Percentiles rank a stretch among this genome's conserved stretches.
These are phyloP conservation scores for Ophiostoma triangulosporum DNA, from an alignment of 2,329 filamentous ascomycete species.

Conservation along the genomic window DNA sequence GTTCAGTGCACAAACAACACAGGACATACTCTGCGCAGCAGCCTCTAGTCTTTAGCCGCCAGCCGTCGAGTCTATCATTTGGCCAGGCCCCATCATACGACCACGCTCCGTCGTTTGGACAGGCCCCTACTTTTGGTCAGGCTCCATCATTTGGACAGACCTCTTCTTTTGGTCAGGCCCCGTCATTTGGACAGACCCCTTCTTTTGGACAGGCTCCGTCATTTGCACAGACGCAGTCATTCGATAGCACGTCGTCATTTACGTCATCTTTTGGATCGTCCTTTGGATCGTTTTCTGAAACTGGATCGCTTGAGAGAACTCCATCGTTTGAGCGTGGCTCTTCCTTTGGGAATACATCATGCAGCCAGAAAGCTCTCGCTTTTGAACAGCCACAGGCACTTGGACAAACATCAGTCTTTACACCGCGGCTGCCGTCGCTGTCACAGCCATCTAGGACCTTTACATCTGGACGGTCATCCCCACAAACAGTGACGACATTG, in stretches of 20 bases:
- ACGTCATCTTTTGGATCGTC: not conserved
- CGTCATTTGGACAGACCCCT: not conserved
- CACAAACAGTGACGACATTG: not conserved
- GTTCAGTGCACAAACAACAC: not conserved
- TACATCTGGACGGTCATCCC: not conserved
- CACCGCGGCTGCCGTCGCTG: not conserved
- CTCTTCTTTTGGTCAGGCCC: not conserved
- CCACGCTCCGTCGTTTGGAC: not conserved
- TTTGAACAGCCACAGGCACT: not conserved
- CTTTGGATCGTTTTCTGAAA: not conserved
- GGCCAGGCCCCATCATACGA: not conserved
- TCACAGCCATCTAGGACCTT: not conserved
- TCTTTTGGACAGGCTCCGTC: not conserved
- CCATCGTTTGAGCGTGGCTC: not conserved
- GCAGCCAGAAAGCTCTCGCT: not conserved
- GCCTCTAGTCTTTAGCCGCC: not conserved
- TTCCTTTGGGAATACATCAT: not conserved
- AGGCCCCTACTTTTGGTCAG: not conserved
- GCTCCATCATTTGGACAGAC: not conserved
- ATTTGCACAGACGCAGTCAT: not conserved
- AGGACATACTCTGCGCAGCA: slow-evolving; percentile 2
- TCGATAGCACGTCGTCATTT: not conserved
- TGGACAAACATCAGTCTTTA: not conserved
- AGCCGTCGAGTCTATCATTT: not conserved
- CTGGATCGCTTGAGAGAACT: not conserved